phyloP scores from a whole-genome alignment of 164 flowering plant species.

The Vitis cinerea region DNA sequence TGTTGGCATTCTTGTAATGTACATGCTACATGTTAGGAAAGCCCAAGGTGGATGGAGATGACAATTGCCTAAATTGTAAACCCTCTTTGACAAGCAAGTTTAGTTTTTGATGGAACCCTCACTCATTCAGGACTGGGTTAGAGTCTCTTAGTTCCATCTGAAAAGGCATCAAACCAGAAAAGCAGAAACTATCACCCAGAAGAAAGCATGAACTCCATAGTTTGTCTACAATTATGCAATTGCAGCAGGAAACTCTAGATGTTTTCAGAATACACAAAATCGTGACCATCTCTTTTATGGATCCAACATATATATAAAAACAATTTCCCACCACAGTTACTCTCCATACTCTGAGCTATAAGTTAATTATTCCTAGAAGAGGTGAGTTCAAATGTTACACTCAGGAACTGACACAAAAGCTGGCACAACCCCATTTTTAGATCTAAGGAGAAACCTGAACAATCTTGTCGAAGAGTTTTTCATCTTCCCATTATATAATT shows the following conservation, averaged over 20 bases:
- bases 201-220: not conserved
- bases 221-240: not conserved
- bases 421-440: not conserved
- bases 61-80: conserved; percentile 61
- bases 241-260: not conserved
- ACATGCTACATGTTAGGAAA: not conserved
- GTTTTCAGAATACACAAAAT: not conserved
- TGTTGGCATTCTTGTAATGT: not conserved
- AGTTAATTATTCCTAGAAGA: no score
- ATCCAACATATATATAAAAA: no score
- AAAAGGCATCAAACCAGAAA: conserved; percentile 4
- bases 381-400: no score
- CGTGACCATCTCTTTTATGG: not conserved
- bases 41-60: conserved; percentile 4
- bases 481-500: not conserved
- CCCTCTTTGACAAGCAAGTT: conserved; percentile 73
- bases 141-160: conserved; percentile 73
- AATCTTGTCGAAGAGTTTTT: not conserved
- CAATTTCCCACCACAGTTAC: no score
- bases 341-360: no score
- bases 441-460: not conserved
- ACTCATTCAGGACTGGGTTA: conserved; percentile 67
- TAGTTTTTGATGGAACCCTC: conserved; percentile 78
- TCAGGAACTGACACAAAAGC: not conserved
- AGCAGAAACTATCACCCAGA: not conserved